Evolutionary conservation across 2,329 filamentous ascomycete species (phyloP), one percentile per base, ranked within the genome.

Genomic region (Aspergillus floridensis): DNA sequence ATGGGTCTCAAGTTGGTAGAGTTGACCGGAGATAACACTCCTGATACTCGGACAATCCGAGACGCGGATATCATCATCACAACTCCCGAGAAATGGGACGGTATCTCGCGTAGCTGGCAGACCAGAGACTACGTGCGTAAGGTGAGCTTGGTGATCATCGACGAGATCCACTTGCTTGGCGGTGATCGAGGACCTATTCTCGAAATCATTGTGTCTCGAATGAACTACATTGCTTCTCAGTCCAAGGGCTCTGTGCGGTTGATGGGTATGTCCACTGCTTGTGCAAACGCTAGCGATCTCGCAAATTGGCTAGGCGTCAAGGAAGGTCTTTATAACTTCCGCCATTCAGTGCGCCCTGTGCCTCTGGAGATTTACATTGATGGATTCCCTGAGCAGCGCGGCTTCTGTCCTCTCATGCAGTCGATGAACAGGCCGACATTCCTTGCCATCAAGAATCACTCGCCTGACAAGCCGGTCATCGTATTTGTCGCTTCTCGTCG

Each of bases 1-100:
- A 87, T 98, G 79, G 92, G 93, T 0, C 75, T 98, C 63, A 96
- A 92, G 75, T 81, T 99, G 21, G 95, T 99, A 16, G 95, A 99
- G 77, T 80, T 99, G 79, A 99, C 96, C 12, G 93, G 90, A 81
- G 95, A 99, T 79, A 99, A 98, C 70, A 99, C 96, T 0, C 96
- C 96, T 0, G 95, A 99, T 72, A 99, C 95, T 0, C 85, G 92
- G 53, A 97, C 93, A 0, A 99, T 99, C 68, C 87, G 93, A 67
- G 90, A 98, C 72, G 95, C 95, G 3, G 95, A 99, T 73, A 92
- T 99, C 63, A 99, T 99, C 68, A 92, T 99, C 69, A 99, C 95
- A 0, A 99, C 96, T 0, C 96, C 95, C n/a, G 95, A 99, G 78
- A 99, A 99, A 74, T 99, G 95, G 95, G 96, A 99, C 73, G 96